Base-by-base conservation (phyloP, 352 stramenopile species). In the Pythium scleroteichum region DNA sequence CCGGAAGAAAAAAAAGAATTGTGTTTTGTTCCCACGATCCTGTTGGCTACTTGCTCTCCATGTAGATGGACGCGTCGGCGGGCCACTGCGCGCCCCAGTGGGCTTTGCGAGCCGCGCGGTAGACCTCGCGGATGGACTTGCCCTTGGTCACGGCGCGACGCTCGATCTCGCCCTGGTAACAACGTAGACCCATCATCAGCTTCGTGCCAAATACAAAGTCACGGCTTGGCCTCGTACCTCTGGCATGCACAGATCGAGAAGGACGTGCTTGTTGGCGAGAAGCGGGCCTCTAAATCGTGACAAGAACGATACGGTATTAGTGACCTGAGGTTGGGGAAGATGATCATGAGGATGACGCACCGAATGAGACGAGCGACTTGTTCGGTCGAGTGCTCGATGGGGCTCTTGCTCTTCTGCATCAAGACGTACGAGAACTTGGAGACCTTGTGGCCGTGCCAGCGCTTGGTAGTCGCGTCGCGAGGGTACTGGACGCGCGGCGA, bases 361-460 rank as follows among this genome's bases (percentile, higher is more conserved):
- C 78, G 66, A 38, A 91, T 82, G 67, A 94, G 76, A 16, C 85
- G 82, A 2, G 74, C 85, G 23, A 87, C 56, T 10, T 64, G 60
- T 32, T 74, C 71, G 20, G 64, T 65, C 3, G 66, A 65, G 1
- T 73, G 59, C n/a, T 67, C 61, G 8, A 52, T 48, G 24, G 59
- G 59, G 33, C 54, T 54, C 4, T 68, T 59, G 39, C 72, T 84
- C 68, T 93, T 95, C 63, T 95, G 78, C 57, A 95, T 73, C 27
- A 89, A 76, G 51, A 90, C 71, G 57, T 95, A 95, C 39, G 83
- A 93, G 49, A 95, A 93, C 71, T 95, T 95, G 72, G 84, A 86
- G 24, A 85, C 83, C 55, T 91, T 88, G 59, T 95, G 83, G 29
- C 83, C 83, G 46, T 91, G 76, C 83, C 83, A 95, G 59, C 85